Evolutionary conservation across 805 yeast genomes (phyloP).

Genomic region (Ogataea glucozyma): DNA sequence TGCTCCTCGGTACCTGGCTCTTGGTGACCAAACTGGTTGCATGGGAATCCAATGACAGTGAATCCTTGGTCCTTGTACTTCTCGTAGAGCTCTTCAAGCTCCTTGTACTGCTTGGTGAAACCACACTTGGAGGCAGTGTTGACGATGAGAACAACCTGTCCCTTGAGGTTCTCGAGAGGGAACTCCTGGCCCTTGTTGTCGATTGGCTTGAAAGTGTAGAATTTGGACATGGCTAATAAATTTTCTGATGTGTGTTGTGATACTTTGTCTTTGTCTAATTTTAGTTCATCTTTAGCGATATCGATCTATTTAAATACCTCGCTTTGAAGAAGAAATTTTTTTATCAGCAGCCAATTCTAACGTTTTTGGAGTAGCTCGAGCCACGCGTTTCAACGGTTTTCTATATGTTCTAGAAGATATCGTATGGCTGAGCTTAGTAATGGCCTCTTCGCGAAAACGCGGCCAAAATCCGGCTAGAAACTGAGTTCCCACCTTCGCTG

Average conservation of each 20-base stretch:
- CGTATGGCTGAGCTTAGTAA: not conserved
- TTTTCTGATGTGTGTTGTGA: too few relatives aligned
- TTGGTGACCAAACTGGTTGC: conserved; percentile 85
- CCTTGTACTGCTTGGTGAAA: conserved; percentile 74
- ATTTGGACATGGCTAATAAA: conserved; percentile 44
- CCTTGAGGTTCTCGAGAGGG: conserved; percentile 62
- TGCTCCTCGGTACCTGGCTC: conserved; percentile 72
- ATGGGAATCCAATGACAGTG: conserved; percentile 80
- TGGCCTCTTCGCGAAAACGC: too few relatives aligned
- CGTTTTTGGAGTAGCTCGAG: not conserved
- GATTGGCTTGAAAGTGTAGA: conserved; percentile 67
- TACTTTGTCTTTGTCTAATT: too few relatives aligned
- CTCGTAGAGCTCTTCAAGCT: conserved; percentile 65
- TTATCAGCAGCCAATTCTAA: not conserved
- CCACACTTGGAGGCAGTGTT: conserved; percentile 89
- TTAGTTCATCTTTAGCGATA: too few relatives aligned
- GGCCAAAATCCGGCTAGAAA: too few relatives aligned
- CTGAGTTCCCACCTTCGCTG: too few relatives aligned
- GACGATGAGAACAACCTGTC: conserved; percentile 80
- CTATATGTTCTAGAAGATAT: not conserved
- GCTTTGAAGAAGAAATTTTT: not conserved
- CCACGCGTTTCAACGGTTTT: conserved; percentile 3
- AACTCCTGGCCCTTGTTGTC: conserved; percentile 61
- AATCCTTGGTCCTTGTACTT: conserved; percentile 66
- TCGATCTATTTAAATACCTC: too few relatives aligned